A percentile compares a stretch with the other conserved stretches of the same genome.
Conservation (phyloP, 768 basidiomycete species). For the Stropharia rugosoannulata region DNA sequence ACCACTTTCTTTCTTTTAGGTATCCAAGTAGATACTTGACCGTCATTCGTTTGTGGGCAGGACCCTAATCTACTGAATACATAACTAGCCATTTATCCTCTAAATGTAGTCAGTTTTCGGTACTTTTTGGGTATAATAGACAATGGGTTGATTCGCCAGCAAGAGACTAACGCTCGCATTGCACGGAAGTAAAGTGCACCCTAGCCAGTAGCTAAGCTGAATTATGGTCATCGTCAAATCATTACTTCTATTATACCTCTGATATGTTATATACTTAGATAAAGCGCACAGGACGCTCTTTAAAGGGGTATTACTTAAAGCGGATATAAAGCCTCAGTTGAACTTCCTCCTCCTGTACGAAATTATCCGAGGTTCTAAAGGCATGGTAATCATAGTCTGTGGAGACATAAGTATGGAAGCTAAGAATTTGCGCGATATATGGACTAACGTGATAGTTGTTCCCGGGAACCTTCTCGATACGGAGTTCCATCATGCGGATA, state of each 20-base stretch:
- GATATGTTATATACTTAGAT: constrained; percentile 8
- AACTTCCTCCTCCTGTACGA: constrained; percentile 62
- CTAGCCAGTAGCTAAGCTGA: no score
- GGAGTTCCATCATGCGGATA: constrained; percentile 74
- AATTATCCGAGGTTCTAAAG: constrained; percentile 65
- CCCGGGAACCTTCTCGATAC: constrained; percentile 70
- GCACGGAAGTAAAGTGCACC: no score
- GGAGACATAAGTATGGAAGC: constrained; percentile 3
- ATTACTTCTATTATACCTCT: no score
- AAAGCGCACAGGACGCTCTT: constrained; percentile 12
- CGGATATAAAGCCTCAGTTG: not conserved
- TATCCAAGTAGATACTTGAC: not conserved
- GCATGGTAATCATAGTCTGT: constrained; percentile 94
- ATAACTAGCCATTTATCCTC: not conserved
- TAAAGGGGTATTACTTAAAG: constrained; percentile 6
- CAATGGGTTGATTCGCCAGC: no score
- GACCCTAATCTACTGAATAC: not conserved
- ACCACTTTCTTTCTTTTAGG: not conserved
- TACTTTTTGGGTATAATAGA: no score
- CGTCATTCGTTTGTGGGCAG: not conserved
- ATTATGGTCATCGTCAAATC: no score
- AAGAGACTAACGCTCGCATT: no score
- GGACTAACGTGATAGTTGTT: constrained; percentile 87
- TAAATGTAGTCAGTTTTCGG: no score
- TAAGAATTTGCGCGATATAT: not conserved